Conservation (phyloP, 2,329 filamentous ascomycete genomes). For the Alternaria sp. region DNA sequence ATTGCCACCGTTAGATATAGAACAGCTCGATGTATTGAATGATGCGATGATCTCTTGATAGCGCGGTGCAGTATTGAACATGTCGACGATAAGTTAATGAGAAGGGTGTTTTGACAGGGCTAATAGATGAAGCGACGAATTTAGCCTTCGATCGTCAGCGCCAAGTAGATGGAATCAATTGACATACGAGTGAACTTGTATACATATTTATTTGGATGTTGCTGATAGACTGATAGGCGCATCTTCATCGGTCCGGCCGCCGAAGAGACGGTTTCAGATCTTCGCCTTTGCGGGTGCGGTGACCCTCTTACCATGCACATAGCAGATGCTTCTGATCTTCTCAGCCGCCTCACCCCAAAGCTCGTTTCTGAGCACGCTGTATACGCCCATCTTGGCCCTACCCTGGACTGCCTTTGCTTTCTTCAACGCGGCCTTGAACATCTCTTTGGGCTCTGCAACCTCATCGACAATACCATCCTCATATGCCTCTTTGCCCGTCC, state of each 20-base stretch:
- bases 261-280: slow-evolving; percentile 45
- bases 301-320: slow-evolving; percentile 59
- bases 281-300: slow-evolving; percentile 58
- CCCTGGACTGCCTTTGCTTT: slow-evolving; percentile 55
- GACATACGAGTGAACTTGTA: slow-evolving; percentile 11
- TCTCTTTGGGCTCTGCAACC: slow-evolving; percentile 56
- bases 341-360: slow-evolving; percentile 63
- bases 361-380: slow-evolving; percentile 61
- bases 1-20: neutral
- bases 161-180: slow-evolving; percentile 24
- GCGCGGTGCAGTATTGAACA: neutral
- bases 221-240: neutral
- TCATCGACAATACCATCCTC: slow-evolving; percentile 64
- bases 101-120: slow-evolving; percentile 23
- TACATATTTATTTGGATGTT: neutral
- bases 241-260: slow-evolving; percentile 1
- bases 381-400: slow-evolving; percentile 60
- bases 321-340: slow-evolving; percentile 61
- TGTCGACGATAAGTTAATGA: slow-evolving; percentile 4
- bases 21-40: neutral
- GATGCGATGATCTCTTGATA: neutral
- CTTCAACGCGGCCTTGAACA: slow-evolving; percentile 59
- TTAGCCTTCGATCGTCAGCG: slow-evolving; percentile 31
- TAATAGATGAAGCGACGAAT: slow-evolving; percentile 27
- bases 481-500: slow-evolving; percentile 62